phyloP scores from a whole-genome alignment of 352 stramenopile species.

The Globisporangium canariense region DNA sequence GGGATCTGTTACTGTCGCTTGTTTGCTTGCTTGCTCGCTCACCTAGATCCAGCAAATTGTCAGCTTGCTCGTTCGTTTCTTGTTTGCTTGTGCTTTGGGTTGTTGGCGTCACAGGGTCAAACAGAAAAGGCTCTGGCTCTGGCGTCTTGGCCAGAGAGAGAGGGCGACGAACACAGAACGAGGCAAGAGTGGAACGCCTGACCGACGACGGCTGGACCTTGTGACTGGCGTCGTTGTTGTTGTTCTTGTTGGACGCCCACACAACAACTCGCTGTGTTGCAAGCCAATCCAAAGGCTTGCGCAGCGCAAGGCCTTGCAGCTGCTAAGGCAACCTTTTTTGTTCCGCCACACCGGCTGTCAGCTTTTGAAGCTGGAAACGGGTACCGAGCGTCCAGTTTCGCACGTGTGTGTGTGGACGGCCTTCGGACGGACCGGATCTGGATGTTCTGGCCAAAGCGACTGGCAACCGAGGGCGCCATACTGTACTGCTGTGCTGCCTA shows the following conservation, averaged over 20 bases:
- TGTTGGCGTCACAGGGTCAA: background rate
- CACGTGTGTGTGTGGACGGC: background rate
- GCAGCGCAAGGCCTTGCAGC: background rate
- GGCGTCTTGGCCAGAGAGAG: constrained; percentile 4
- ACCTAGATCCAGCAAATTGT: background rate
- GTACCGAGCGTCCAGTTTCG: background rate
- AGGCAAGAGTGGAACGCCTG: constrained; percentile 3
- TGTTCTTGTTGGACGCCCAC: background rate
- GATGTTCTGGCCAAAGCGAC: background rate
- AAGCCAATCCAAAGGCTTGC: background rate
- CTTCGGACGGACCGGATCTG: background rate
- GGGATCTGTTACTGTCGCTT: background rate
- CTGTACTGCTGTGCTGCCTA: too few relatives aligned
- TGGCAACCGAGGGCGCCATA: too few relatives aligned
- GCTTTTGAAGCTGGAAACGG: constrained; percentile 7
- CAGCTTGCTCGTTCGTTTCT: background rate
- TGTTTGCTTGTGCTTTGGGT: background rate
- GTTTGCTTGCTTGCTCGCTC: background rate
- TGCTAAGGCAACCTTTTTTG: constrained; percentile 3
- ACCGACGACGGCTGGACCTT: background rate
- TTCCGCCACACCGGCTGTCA: constrained; percentile 1
- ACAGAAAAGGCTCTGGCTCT: background rate
- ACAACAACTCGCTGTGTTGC: background rate
- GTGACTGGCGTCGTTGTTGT: background rate
- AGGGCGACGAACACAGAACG: constrained; percentile 1